These are phyloP conservation scores for Penicillium fimorum DNA, from an alignment of 495 filamentous ascomycete species.

Conservation along the genomic window DNA sequence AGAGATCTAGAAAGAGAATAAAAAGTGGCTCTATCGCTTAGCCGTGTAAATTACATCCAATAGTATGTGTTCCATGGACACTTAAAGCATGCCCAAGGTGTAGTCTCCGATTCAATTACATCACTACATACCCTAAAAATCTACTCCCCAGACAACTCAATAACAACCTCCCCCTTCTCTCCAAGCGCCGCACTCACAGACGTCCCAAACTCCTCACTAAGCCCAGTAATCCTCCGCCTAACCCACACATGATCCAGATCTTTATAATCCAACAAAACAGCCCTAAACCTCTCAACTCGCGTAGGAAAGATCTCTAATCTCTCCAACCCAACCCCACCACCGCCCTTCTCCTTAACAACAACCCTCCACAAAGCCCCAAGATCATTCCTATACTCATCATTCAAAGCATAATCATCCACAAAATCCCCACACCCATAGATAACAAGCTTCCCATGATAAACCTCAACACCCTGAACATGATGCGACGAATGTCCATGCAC, in stretches of 20 bases:
- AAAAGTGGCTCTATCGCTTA: background rate
- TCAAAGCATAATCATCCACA: slow-evolving; percentile 44
- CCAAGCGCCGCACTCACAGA: slow-evolving; percentile 17
- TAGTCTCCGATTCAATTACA: background rate
- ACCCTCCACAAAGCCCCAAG: slow-evolving; percentile 43
- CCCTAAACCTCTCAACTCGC: slow-evolving; percentile 26
- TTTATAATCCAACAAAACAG: slow-evolving; percentile 18
- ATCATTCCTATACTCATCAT: slow-evolving; percentile 39
- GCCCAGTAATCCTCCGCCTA: slow-evolving; percentile 15
- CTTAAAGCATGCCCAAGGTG: no score
- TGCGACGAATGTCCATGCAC: slow-evolving; percentile 46
- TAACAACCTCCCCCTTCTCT: slow-evolving; percentile 27
- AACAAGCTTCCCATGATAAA: slow-evolving; percentile 36
- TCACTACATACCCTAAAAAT: background rate
- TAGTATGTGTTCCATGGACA: background rate
- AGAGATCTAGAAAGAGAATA: background rate
- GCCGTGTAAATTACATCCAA: background rate
- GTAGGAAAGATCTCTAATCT: slow-evolving; percentile 35
- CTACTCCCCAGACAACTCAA: slow-evolving; percentile 16
- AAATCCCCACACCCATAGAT: slow-evolving; percentile 48
- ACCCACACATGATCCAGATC: slow-evolving; percentile 34
- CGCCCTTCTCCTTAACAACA: slow-evolving; percentile 17
- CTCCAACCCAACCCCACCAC: slow-evolving; percentile 16
- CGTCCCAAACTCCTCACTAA: slow-evolving; percentile 28
- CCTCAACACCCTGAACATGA: slow-evolving; percentile 45